Conservation (phyloP, 2,329 filamentous ascomycete species). For the Thielaviopsis cerberus region DNA sequence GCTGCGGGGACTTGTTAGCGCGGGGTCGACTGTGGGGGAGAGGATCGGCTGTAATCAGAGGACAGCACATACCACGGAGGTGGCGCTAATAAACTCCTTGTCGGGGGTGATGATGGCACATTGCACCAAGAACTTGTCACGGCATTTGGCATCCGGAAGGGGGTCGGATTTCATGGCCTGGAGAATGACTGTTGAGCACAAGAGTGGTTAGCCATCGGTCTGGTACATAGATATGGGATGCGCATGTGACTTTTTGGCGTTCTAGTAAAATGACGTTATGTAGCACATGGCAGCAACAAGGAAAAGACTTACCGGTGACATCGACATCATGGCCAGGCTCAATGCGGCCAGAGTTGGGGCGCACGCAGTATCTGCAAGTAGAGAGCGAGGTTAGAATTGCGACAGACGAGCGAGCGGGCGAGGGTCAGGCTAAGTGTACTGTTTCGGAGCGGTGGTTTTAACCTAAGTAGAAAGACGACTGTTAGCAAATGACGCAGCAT, state of each 20-base stretch:
- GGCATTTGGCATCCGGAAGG: conserved; percentile 67
- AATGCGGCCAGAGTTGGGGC: conserved; percentile 90
- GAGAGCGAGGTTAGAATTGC: background rate
- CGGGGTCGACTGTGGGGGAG: background rate
- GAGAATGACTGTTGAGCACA: conserved; percentile 49
- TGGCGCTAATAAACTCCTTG: conserved; percentile 65
- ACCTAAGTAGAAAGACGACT: conserved; percentile 40
- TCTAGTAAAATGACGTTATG: background rate
- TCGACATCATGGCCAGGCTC: conserved; percentile 79
- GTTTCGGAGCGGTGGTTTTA: conserved; percentile 96
- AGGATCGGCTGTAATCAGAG: no score
- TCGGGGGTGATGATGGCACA: conserved; percentile 68
- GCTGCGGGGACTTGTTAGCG: conserved; percentile 31
- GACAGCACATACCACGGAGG: conserved; percentile 49
- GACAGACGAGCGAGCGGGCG: background rate
- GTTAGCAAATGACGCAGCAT: background rate
- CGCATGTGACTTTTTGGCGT: conserved; percentile 12
- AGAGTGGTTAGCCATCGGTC: background rate
- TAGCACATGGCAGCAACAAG: background rate
- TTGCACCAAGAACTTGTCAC: conserved; percentile 95
- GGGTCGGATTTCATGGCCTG: conserved; percentile 97
- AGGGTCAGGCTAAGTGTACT: conserved; percentile 41
- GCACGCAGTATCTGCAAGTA: conserved; percentile 68
- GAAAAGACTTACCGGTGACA: conserved; percentile 53
- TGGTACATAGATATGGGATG: conserved; percentile 15